Percentiles rank a stretch among this genome's conserved stretches.
Conservation (phyloP, 2,329 filamentous ascomycete species). For the Cladosporium austrohemisphaericum region DNA sequence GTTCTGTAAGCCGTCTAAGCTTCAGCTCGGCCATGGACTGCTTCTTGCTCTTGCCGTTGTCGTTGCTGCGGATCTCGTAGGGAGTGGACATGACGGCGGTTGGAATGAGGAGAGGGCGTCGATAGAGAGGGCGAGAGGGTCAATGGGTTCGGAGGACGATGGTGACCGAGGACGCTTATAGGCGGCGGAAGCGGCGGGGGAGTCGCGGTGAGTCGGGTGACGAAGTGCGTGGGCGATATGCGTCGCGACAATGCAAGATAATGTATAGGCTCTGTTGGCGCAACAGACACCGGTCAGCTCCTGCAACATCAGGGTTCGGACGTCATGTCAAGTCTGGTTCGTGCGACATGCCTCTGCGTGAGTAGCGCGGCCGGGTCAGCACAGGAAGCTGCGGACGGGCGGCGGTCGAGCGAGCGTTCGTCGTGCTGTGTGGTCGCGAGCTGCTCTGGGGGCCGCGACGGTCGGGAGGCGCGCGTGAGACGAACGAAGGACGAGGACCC, state of each 20-base stretch:
- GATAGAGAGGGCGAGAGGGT: neutral
- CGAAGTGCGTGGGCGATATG: slow-evolving; percentile 6
- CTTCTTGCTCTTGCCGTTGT: slow-evolving; percentile 81
- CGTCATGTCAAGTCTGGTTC: slow-evolving; percentile 16
- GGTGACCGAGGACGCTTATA: neutral
- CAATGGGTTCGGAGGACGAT: neutral
- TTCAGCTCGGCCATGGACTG: slow-evolving; percentile 99
- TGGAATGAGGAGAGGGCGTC: neutral
- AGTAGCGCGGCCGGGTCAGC: slow-evolving; percentile 12
- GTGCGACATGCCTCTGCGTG: slow-evolving; percentile 13
- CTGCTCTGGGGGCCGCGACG: neutral
- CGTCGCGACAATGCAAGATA: slow-evolving; percentile 15
- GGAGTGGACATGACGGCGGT: slow-evolving; percentile 52
- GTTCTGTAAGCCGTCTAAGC: slow-evolving; percentile 89
- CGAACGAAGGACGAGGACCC: neutral
- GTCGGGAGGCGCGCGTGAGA: slow-evolving; percentile 5
- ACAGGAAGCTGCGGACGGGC: slow-evolving; percentile 2
- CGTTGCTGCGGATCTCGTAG: slow-evolving; percentile 63
- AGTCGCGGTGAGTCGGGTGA: slow-evolving; percentile 12
- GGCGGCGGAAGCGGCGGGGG: neutral
- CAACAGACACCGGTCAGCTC: slow-evolving; percentile 13
- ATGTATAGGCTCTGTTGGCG: slow-evolving; percentile 11
- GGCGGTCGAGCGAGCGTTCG: neutral
- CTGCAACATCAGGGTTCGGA: slow-evolving; percentile 12
- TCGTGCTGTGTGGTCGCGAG: neutral